Base-by-base conservation (phyloP, 352 stramenopile genomes). In the Phytophthora multivora region DNA sequence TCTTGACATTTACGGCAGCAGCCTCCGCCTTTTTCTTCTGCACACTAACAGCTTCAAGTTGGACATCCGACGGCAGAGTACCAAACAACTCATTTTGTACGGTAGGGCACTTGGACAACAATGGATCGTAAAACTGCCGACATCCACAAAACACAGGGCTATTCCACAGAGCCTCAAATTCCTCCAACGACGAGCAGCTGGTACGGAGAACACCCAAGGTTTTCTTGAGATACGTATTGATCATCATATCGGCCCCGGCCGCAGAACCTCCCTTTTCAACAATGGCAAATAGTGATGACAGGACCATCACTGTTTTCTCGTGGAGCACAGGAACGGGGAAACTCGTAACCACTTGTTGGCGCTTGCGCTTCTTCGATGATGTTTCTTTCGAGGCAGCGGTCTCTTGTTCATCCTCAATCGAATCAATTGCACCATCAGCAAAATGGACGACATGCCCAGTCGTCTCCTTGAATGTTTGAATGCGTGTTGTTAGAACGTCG, bases 111-210 rank as follows among this genome's bases (percentile, higher is more conserved):
- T 77, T 79, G 11, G 38, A 25, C 31, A 93, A 51, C 38, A 93
- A 65, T n/a, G 59, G 68, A 45, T 90, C 79, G 46, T 90, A 93
- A 26, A 80, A 81, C 12, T 65, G 54, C 16, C 77, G 83, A 52
- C 81, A 91, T 0, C 59, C 57, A 47, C 69, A 67, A 57, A 91
- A 93, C 4, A 74, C 58, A 26, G 69, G 38, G 31, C 81, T 90
- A 26, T 66, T 42, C 81, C 82, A 93, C 25, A 93, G 49, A n/a
- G 59, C 48, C 59, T 88, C 65, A 62, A 93, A 93, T 48, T 87
- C 75, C 11, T 80, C 65, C 30, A 90, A 68, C 10, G 74, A 79
- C 19, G 55, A 66, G 50, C 80, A 90, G 39, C 53, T 73, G 15
- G 15, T 51, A 7, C 80, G 76, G 18, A 88, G 52, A 0, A 78